Percentiles rank a stretch among this genome's conserved stretches.
phyloP scores from a whole-genome alignment of 2,329 filamentous ascomycete genomes.

The Calonectria pteridis region DNA sequence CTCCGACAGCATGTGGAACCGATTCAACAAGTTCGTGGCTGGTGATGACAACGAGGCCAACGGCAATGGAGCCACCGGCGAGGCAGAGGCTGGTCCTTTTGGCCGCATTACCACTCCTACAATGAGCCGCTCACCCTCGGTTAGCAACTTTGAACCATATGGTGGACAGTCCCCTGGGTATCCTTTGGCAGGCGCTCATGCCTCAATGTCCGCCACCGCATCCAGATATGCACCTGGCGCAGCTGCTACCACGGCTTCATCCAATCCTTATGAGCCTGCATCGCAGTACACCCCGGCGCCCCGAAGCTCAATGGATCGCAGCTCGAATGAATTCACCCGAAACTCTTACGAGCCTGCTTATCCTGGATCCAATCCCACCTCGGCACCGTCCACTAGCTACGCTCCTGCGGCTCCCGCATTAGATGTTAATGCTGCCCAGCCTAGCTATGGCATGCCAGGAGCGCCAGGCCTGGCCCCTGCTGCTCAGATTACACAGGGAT shows the following conservation, averaged over 20 bases:
- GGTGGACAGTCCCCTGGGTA: conserved; percentile 61
- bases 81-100: conserved; percentile 81
- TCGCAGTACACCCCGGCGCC: conserved; percentile 64
- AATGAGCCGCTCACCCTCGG: conserved; percentile 80
- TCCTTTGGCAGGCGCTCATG: conserved; percentile 45
- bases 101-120: conserved; percentile 82
- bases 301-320: conserved; percentile 44
- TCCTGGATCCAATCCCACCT: conserved; percentile 26
- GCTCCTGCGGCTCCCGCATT: conserved; percentile 31
- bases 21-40: conserved; percentile 96
- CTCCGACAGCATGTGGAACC: conserved; percentile 88
- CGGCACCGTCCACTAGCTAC: conserved; percentile 35
- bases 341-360: conserved; percentile 54
- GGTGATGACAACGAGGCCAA: conserved; percentile 90
- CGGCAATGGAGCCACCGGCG: conserved; percentile 71
- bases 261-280: conserved; percentile 51
- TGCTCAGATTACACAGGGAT: conserved; percentile 43
- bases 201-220: conserved; percentile 50
- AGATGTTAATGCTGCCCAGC: conserved; percentile 17
- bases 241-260: conserved; percentile 29
- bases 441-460: conserved; percentile 13
- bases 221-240: conserved; percentile 55
- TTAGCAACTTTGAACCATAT: conserved; percentile 80
- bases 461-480: conserved; percentile 38
- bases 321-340: conserved; percentile 47